phyloP scores from a whole-genome alignment of 495 filamentous ascomycete species.

The Xylaria telfairii region DNA sequence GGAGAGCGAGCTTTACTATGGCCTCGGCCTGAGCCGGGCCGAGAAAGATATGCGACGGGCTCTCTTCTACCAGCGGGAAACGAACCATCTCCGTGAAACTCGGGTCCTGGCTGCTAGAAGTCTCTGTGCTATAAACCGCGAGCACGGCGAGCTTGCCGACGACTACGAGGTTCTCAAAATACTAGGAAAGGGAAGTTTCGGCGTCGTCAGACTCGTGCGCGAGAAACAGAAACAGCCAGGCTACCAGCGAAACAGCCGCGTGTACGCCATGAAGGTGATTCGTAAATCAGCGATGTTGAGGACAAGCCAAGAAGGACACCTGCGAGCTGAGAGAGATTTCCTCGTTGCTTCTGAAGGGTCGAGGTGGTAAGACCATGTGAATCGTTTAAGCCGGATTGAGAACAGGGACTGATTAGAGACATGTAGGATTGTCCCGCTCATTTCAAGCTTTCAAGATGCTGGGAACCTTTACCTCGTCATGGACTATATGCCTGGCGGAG shows the following conservation, averaged over 20 bases:
- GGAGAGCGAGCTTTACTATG: slow-evolving; percentile 64
- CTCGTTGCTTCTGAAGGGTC: slow-evolving; percentile 83
- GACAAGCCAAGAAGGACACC: slow-evolving; percentile 88
- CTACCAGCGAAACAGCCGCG: slow-evolving; percentile 44
- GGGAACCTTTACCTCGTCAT: slow-evolving; percentile 88
- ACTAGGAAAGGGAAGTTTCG: slow-evolving; percentile 96
- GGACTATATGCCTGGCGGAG: slow-evolving; percentile 97
- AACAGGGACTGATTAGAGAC: background rate
- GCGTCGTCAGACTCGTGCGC: slow-evolving; percentile 83
- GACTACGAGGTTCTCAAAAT: slow-evolving; percentile 82
- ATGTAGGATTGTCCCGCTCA: slow-evolving; percentile 75
- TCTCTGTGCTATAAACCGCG: slow-evolving; percentile 39
- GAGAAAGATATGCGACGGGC: slow-evolving; percentile 61
- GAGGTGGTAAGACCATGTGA: slow-evolving; percentile 61
- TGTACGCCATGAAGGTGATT: slow-evolving; percentile 97
- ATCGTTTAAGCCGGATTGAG: background rate
- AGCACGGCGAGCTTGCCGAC: slow-evolving; percentile 39
- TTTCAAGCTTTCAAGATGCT: slow-evolving; percentile 87
- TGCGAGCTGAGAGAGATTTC: slow-evolving; percentile 90
- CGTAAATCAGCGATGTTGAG: slow-evolving; percentile 89
- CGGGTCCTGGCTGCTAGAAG: slow-evolving; percentile 71
- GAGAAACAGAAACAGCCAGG: slow-evolving; percentile 53
- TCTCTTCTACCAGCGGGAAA: slow-evolving; percentile 70
- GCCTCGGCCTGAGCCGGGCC: slow-evolving; percentile 56
- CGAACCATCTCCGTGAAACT: slow-evolving; percentile 74